Evolutionary conservation across 306 rosid genomes (phyloP), one percentile per base, ranked within the genome.

Genomic region (Cotoneaster glaucophyllus): DNA sequence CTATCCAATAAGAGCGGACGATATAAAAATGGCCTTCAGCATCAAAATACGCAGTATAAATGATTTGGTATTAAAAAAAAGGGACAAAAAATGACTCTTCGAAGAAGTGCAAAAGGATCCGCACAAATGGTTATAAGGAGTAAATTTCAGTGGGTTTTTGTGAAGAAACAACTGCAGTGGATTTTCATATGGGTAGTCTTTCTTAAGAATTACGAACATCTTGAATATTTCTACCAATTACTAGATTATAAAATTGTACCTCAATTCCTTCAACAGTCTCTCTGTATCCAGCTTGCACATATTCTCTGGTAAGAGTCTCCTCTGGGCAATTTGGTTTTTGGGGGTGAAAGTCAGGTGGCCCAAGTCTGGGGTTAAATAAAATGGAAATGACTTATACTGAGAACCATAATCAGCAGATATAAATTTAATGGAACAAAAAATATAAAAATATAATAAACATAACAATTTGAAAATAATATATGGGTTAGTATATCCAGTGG

Each of bases 201-300:
- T 63, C 28, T 22, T 31, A 70, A 31, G 22, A 44, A 59, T 29
- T 43, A 70, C 22, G 39, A 44, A 61, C 58, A 37, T 54, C 34
- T 26, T 37, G 9, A 15, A 64, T 37, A 17, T 31, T 54, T 24
- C 29, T 4, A 15, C 21, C 29, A 6, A 48, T 44, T 48, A 61
- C 44, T 41, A 19, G 26, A 52, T 61, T 48, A 32, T 15, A 65
- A 61, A 56, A 76, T 45, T 67, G 70, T 76, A 93, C 98, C 97
- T 93, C 97, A 69, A 94, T 87, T 68, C 98, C 97, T 78, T 94
- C 98, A 70, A 90, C 87, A 17, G 96, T 94, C 82, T 91, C 98
- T 83, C 76, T 88, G 73, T 91, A 94, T 85, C 98, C 98, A 67
- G 78, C 54, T 75, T 72, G 94, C 82, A 85, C 89, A 90, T 94